Evolutionary conservation across 768 basidiomycete species (phyloP).

Genomic region (Gymnopilus junonius): DNA sequence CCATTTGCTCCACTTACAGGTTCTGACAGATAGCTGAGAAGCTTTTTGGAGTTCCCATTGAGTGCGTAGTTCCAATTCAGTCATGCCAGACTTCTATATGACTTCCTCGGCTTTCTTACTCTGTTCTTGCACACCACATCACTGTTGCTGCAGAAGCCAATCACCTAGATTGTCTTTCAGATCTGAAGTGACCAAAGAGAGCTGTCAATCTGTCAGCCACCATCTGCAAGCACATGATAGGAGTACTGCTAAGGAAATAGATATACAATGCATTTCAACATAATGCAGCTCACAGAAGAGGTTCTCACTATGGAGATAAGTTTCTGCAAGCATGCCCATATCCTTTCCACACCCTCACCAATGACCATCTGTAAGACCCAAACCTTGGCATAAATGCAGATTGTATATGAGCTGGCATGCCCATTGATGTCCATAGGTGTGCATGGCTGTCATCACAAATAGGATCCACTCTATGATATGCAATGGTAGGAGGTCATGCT

Average conservation of each 20-base stretch:
- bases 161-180: slow-evolving; percentile 32
- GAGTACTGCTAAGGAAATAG: background rate
- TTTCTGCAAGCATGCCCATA: slow-evolving; percentile 36
- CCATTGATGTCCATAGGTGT: slow-evolving; percentile 27
- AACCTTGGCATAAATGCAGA: slow-evolving; percentile 28
- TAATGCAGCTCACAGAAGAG: slow-evolving; percentile 38
- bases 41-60: slow-evolving; percentile 38
- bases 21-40: slow-evolving; percentile 24
- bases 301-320: slow-evolving; percentile 37
- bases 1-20: background rate
- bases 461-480: slow-evolving; percentile 22
- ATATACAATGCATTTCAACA: slow-evolving; percentile 8
- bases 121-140: slow-evolving; percentile 14
- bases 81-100: slow-evolving; percentile 21
- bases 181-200: slow-evolving; percentile 26
- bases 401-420: slow-evolving; percentile 32
- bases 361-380: slow-evolving; percentile 39
- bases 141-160: slow-evolving; percentile 31
- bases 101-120: slow-evolving; percentile 9
- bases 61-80: slow-evolving; percentile 20
- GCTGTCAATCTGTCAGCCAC: slow-evolving; percentile 38
- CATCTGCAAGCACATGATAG: slow-evolving; percentile 17
- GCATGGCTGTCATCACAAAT: slow-evolving; percentile 40
- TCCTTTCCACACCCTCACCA: slow-evolving; percentile 38
- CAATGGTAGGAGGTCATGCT: slow-evolving; percentile 31